Base-by-base conservation (phyloP, 179 eudicot species). In the Silene coronaria region DNA sequence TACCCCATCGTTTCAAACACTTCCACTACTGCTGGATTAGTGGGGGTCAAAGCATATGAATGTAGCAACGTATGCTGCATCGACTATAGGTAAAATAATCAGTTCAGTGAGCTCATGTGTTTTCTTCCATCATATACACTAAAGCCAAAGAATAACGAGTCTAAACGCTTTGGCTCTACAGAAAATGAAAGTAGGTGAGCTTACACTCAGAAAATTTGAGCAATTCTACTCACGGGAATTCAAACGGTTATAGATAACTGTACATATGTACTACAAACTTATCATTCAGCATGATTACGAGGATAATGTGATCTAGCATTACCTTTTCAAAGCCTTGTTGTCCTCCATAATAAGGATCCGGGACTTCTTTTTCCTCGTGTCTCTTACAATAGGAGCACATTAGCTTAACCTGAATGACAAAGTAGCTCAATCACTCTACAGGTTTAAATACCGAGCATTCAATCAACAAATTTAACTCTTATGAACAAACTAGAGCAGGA, bases 311-410 rank as follows among this genome's bases (percentile, higher is more conserved):
- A 62, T 30, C 48, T 46, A 34, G 27, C 30, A 67, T 59, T 89
- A 94, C 98, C 95, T 94, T 90, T 82, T 94, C 97, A 79, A 94
- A 94, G 58, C 98, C 98, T 80, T 86, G 88, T 23, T 88, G 82
- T 69, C 97, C 97, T 21, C 96, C 97, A 86, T 90, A 95, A 72
- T 92, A 95, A 73, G 99, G 96, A 83, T 95, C 99, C 1, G 99
- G 97, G 67, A 95, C 99, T 82, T 95, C 91, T 10, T 86, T 86
- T 83, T 92, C 99, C 42, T 85, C 79, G 58, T 95, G 97, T 77
- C 82, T 95, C 88, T 89, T 95, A 77, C 99, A 95, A 63, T 89
- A 92, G 4, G 97, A 95, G 80, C 97, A 95, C 97, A 92, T 92
- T 62, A 95, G 80, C 74, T 78, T 84, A 63, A 95, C 96, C 99